Percentiles rank a stretch among this genome's conserved stretches.
phyloP scores from a whole-genome alignment of 441 rosid species.

The Raphanus hybrid region DNA sequence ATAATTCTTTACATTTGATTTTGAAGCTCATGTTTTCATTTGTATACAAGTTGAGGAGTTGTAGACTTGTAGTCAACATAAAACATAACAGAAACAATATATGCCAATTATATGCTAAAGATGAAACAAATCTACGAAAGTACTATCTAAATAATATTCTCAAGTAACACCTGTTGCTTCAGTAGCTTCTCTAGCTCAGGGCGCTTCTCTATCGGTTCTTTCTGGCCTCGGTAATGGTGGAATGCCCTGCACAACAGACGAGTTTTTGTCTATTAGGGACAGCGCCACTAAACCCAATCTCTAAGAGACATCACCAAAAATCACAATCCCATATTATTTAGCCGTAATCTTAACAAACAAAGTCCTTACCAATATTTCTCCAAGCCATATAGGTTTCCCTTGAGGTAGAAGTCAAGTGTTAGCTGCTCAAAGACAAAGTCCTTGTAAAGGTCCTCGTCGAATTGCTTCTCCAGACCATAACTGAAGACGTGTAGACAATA shows the following conservation, averaged over 20 bases:
- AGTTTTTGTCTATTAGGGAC: not conserved
- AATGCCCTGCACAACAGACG: not conserved
- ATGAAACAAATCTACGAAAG: too few relatives aligned
- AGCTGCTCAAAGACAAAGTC: slow-evolving; percentile 90
- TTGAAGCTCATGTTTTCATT: too few relatives aligned
- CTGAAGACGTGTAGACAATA: too few relatives aligned
- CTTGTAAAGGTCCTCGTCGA: slow-evolving; percentile 52
- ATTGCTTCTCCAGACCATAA: too few relatives aligned
- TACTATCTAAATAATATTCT: too few relatives aligned
- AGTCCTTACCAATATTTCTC: slow-evolving; percentile 87
- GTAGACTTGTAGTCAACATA: not conserved
- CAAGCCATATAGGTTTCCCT: slow-evolving; percentile 87
- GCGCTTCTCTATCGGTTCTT: slow-evolving; percentile 65
- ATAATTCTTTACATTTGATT: too few relatives aligned
- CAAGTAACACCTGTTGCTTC: not conserved
- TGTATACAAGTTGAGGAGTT: not conserved
- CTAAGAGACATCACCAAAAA: not conserved
- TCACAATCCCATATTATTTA: too few relatives aligned
- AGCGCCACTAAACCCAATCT: too few relatives aligned
- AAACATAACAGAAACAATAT: not conserved
- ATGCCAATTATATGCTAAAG: not conserved
- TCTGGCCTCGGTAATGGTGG: not conserved
- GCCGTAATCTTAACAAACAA: too few relatives aligned
- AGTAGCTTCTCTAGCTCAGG: slow-evolving; percentile 83
- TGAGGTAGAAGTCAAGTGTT: slow-evolving; percentile 73